Evolutionary conservation across 2,329 filamentous ascomycete species (phyloP).

Genomic region (Didymella exigua): DNA sequence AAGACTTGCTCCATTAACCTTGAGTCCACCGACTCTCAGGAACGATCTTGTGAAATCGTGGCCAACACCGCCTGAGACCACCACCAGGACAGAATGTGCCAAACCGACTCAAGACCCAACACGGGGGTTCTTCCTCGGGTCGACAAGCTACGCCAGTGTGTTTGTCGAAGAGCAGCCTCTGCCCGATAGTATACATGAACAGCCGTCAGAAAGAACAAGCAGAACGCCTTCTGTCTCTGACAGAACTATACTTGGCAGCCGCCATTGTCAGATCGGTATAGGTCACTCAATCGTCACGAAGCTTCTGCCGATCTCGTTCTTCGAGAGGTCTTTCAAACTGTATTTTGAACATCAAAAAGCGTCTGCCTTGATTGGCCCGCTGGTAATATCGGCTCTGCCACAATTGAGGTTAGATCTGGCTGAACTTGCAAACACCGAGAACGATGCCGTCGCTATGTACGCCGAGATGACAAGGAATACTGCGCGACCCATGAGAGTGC

Average conservation of each 20-base stretch:
- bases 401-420: constrained; percentile 41
- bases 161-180: constrained; percentile 41
- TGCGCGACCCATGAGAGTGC: constrained; percentile 38
- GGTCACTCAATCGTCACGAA: constrained; percentile 38
- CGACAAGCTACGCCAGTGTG: constrained; percentile 45
- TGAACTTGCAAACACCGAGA: constrained; percentile 25
- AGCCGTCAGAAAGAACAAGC: constrained; percentile 34
- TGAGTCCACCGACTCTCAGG: constrained; percentile 39
- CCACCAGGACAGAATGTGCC: constrained; percentile 24
- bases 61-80: constrained; percentile 41
- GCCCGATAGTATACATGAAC: constrained; percentile 38
- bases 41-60: constrained; percentile 33
- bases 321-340: constrained; percentile 34
- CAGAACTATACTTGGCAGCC: constrained; percentile 27
- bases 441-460: constrained; percentile 29
- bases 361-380: constrained; percentile 35
- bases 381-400: constrained; percentile 39
- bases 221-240: constrained; percentile 28
- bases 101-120: constrained; percentile 29
- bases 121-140: constrained; percentile 43
- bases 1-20: constrained; percentile 28
- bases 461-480: constrained; percentile 44
- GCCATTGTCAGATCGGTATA: constrained; percentile 38
- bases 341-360: constrained; percentile 38
- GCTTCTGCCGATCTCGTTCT: constrained; percentile 37